Evolutionary conservation across 305 asterid species (phyloP), one percentile per base, ranked within the genome.

Genomic region (Rubia occidens): DNA sequence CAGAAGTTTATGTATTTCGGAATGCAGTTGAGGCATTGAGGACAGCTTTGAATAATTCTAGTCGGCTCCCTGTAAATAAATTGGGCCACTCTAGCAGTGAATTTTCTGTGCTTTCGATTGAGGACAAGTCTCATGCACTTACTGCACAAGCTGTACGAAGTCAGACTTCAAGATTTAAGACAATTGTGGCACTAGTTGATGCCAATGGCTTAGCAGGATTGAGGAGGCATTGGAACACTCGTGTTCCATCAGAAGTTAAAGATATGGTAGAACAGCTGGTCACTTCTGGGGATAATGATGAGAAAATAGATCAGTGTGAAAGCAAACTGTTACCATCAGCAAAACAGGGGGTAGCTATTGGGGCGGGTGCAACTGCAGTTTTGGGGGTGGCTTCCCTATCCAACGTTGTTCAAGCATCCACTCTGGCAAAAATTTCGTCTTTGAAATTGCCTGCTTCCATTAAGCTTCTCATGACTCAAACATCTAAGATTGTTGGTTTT

Each of bases 281-380:
- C 64, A 80, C 85, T 58, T 55, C 73, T 63, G 71, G 78, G 37
- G 88, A 75, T 49, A 76, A 80, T 29, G 79, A 80, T 26, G 81
- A 61, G 59, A 83, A 87, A 8, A 21, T 75, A 39, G 61, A 53
- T 40, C 76, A 49, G 21, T 3, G 67, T 64, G 82, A 73, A 64
- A 87, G 78, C 71, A 88, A 77, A 67, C 81, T 85, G 70, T 75
- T 84, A 40, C 74, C 89, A 69, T 73, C 89, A 5, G 90, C 81
- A 67, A 93, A 88, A 72, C 96, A 96, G 1, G 78, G 88, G 79
- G 90, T 93, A 20, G 97, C 98, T 4, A 88, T 90, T 60, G 97
- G 97, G 67, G 97, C 98, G 0, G 95, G 98, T 58, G 98, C 97
- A 61, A 87, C 97, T 1, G 97, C 97, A 20, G 85, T 86, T 58